phyloP scores from a whole-genome alignment of 768 basidiomycete genomes.

The Nevesoporus exiguus region DNA sequence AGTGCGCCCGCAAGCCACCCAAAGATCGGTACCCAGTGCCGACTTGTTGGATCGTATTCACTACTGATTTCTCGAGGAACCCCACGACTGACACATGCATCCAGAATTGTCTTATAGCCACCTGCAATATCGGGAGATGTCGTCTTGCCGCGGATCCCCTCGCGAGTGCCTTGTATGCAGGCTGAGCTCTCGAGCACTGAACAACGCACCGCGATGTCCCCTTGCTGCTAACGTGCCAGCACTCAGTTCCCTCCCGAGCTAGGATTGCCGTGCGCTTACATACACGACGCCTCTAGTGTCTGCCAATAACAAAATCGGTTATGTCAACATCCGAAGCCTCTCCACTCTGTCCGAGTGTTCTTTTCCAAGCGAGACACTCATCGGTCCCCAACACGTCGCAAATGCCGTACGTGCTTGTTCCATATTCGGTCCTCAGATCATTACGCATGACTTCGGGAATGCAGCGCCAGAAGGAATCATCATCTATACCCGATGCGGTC shows the following conservation, averaged over 20 bases:
- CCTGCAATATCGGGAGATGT: slow-evolving; percentile 1
- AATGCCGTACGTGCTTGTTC: slow-evolving; percentile 1
- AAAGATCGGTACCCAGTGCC: too few species aligned
- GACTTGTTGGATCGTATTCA: too few species aligned
- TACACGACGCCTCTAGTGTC: not conserved
- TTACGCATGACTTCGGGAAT: slow-evolving; percentile 12
- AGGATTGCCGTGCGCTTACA: not conserved
- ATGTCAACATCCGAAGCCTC: not conserved
- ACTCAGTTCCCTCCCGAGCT: not conserved
- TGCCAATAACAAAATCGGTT: not conserved
- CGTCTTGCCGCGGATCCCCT: not conserved
- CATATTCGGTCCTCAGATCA: not conserved
- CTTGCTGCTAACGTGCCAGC: not conserved
- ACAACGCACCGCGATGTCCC: not conserved
- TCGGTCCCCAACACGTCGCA: not conserved
- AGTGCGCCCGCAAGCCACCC: too few species aligned
- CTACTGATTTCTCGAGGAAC: not conserved
- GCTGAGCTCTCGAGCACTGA: too few species aligned
- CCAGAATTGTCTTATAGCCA: not conserved
- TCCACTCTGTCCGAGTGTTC: not conserved
- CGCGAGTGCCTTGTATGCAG: not conserved
- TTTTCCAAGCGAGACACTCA: not conserved
- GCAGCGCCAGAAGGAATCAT: not conserved
- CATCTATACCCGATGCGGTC: not conserved
- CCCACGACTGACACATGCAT: not conserved